These are phyloP conservation scores for Nakaseomyces glabratus DNA, from an alignment of 1,139 yeast genomes.

Conservation along the genomic window DNA sequence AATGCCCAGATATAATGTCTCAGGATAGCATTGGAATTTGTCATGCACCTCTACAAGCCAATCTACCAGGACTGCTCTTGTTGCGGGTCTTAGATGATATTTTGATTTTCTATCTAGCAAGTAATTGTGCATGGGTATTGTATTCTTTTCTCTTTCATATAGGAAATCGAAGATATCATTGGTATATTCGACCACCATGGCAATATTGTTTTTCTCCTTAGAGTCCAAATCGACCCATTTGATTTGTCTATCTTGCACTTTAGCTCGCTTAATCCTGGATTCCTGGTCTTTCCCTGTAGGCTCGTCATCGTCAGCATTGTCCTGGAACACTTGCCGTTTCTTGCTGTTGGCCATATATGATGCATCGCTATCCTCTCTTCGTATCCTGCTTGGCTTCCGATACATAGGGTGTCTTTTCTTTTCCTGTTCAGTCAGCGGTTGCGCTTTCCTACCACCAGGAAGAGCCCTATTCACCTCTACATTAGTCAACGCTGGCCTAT, in stretches of 20 bases:
- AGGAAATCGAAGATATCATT: slow-evolving; percentile 74
- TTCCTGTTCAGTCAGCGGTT: slow-evolving; percentile 1
- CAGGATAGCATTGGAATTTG: slow-evolving; percentile 77
- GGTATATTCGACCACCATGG: slow-evolving; percentile 87
- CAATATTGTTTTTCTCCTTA: slow-evolving; percentile 75
- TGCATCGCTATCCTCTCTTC: slow-evolving; percentile 15
- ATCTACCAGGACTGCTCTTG: slow-evolving; percentile 83
- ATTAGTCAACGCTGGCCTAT: too few species aligned
- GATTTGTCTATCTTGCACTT: slow-evolving; percentile 19
- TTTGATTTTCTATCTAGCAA: slow-evolving; percentile 34
- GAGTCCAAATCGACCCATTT: slow-evolving; percentile 70
- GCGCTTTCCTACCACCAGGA: too few species aligned
- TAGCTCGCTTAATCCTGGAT: slow-evolving; percentile 17
- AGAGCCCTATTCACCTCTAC: too few species aligned
- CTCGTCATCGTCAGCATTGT: slow-evolving; percentile 6
- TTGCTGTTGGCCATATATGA: slow-evolving; percentile 12
- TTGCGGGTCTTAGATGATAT: slow-evolving; percentile 63
- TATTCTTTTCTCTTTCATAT: slow-evolving; percentile 57
- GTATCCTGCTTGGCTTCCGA: slow-evolving; percentile 11
- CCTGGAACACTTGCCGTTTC: slow-evolving; percentile 8
- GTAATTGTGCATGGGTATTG: slow-evolving; percentile 68
- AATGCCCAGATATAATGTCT: slow-evolving; percentile 76
- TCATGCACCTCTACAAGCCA: slow-evolving; percentile 93
- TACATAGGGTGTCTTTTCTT: slow-evolving; percentile 5
- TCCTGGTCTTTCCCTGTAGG: not conserved